Evolutionary conservation across 257 asterid genomes (phyloP), one percentile per base, ranked within the genome.

Genomic region (Primulina eburnea): DNA sequence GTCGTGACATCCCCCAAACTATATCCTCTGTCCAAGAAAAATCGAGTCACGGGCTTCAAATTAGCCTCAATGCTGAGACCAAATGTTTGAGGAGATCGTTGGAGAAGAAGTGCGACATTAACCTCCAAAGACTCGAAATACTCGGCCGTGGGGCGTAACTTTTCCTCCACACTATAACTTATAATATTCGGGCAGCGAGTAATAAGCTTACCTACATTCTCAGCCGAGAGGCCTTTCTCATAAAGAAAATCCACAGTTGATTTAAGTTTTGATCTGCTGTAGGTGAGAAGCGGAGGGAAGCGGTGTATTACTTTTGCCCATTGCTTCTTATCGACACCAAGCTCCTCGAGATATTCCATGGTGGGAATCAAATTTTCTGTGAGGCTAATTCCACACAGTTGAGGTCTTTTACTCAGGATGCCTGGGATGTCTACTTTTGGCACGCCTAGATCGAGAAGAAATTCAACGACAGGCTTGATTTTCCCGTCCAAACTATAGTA

Each of bases 291-390:
- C 1, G 97, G 87, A n/a, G 98, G 98, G 75, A 89, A 89, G 35
- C 96, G 88, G 50, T 84, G 87, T 50, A 93, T 93, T 6, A 93
- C 96, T 81, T 87, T 93, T 8, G 97, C 97, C 98, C 97, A 93
- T 61, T 84, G 92, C 75, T 65, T 81, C 78, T 90, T 88, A 35
- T 93, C 98, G 47, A 90, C 85, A 0, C 99, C 97, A 29, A 93
- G 68, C 24, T 89, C 86, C 80, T 93, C 99, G 40, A 93, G 88
- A 78, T 84, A 93, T 28, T 80, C 68, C 96, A 90, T 90, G 5
- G 99, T 93, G 7, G 99, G 97, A 74, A 93, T 93, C 47, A 93
- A 79, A 73, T 93, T 90, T 73, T 86, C 99, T 0, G 90, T 83
- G 63, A 93, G 94, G 69, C 97, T 93, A 52, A 93, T 93, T 62